Evolutionary conservation across 2,329 filamentous ascomycete species (phyloP).

Genomic region (Colletotrichum tanaceti): DNA sequence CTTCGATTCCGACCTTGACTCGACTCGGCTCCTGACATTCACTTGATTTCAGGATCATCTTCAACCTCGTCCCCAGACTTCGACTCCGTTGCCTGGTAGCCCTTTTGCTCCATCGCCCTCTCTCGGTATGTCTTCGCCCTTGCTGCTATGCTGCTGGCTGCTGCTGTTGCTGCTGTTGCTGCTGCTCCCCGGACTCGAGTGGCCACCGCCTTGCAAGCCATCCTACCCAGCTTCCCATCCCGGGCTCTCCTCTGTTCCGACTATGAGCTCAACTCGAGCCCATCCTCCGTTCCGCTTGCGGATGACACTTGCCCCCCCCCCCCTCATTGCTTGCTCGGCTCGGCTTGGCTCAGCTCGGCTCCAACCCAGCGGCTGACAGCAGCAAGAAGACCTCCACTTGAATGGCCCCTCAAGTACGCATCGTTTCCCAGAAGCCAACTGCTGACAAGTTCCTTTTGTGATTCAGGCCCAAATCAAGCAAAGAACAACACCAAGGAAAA

Average conservation of each 20-base stretch:
- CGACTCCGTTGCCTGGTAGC: constrained; percentile 37
- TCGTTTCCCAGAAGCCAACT: constrained; percentile 12
- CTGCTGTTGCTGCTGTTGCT: background rate
- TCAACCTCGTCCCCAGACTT: constrained; percentile 35
- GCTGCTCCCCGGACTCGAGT: constrained; percentile 15
- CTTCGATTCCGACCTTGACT: constrained; percentile 22
- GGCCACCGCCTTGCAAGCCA: constrained; percentile 9
- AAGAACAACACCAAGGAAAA: constrained; percentile 34
- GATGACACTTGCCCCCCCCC: constrained; percentile 29
- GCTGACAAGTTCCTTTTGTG: constrained; percentile 21
- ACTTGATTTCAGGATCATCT: constrained; percentile 39
- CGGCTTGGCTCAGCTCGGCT: constrained; percentile 11
- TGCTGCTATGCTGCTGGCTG: background rate
- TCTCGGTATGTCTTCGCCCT: constrained; percentile 33
- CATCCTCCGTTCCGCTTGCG: constrained; percentile 27
- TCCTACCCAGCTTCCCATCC: constrained; percentile 5
- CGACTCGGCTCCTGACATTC: constrained; percentile 37
- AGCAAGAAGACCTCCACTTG: background rate
- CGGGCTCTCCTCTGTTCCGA: background rate
- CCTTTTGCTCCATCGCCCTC: constrained; percentile 18
- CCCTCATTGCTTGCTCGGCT: background rate
- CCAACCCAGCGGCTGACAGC: constrained; percentile 17
- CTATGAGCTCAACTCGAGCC: constrained; percentile 23
- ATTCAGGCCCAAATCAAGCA: constrained; percentile 30
- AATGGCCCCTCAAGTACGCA: constrained; percentile 13